Percentiles rank a stretch among this genome's conserved stretches.
Conservation (phyloP, 2,329 filamentous ascomycete species). For the Xylariaceae sp. region DNA sequence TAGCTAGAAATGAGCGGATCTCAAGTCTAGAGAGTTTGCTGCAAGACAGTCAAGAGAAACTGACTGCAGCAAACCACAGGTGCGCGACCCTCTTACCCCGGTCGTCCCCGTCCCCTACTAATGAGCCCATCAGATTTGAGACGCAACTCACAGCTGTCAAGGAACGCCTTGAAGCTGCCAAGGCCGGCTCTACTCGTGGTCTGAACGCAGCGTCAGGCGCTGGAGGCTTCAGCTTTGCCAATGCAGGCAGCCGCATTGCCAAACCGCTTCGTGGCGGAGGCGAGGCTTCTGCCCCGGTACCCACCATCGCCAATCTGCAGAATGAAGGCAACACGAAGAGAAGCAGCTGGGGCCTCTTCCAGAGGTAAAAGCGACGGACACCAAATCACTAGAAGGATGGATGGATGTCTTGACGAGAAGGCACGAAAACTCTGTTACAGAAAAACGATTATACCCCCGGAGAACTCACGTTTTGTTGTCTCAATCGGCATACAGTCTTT, state of each 20-base stretch:
- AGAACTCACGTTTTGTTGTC: constrained; percentile 2
- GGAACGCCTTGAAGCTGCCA: constrained; percentile 93
- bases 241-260: constrained; percentile 62
- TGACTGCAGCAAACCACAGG: constrained; percentile 96
- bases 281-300: constrained; percentile 43
- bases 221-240: constrained; percentile 68
- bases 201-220: constrained; percentile 60
- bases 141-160: constrained; percentile 95
- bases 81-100: constrained; percentile 45
- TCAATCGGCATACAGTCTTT: too few species aligned
- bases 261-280: constrained; percentile 66
- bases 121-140: constrained; percentile 69
- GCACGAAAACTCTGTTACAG: constrained; percentile 1
- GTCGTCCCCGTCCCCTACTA: constrained; percentile 21
- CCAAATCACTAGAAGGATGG: not conserved
- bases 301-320: constrained; percentile 56
- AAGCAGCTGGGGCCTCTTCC: constrained; percentile 67
- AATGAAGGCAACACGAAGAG: constrained; percentile 53
- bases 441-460: constrained; percentile 11
- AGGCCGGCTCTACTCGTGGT: constrained; percentile 83
- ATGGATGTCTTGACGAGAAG: not conserved
- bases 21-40: constrained; percentile 87
- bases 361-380: constrained; percentile 40
- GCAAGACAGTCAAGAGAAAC: constrained; percentile 97
- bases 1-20: constrained; percentile 94